A percentile compares a stretch with the other conserved stretches of the same genome.
phyloP scores from a whole-genome alignment of 108 stramenopile species.

The Discostella pseudostelligera region DNA sequence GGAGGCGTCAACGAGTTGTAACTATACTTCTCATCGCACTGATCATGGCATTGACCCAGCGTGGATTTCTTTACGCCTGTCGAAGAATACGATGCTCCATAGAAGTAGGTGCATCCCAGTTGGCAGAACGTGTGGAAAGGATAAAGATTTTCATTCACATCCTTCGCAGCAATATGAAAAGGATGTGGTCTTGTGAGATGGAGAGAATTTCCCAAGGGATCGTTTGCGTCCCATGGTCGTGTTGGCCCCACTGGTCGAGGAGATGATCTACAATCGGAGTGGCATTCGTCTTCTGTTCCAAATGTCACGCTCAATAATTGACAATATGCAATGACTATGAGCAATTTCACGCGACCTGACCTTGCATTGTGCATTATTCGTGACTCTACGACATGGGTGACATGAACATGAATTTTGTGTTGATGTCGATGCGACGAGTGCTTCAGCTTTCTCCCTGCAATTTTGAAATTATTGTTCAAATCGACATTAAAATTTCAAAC shows the following conservation, averaged over 20 bases:
- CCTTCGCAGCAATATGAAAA: conserved; percentile 17
- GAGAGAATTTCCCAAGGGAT: conserved; percentile 15
- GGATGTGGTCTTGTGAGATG: conserved; percentile 33
- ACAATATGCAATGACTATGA: background rate
- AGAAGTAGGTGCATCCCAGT: conserved; percentile 32
- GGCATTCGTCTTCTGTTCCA: conserved; percentile 34
- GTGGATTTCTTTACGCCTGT: conserved; percentile 2
- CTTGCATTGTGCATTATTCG: too few relatives aligned
- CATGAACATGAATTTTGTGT: too few relatives aligned
- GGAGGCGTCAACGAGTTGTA: conserved; percentile 44
- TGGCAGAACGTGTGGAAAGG: conserved; percentile 20
- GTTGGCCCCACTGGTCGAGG: conserved; percentile 24
- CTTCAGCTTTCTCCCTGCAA: too few relatives aligned
- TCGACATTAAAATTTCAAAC: too few relatives aligned
- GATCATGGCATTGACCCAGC: conserved; percentile 19
- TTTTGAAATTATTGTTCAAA: too few relatives aligned
- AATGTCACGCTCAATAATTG: conserved; percentile 24
- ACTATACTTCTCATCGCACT: conserved; percentile 53
- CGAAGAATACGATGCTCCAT: conserved; percentile 8
- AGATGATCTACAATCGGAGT: conserved; percentile 21
- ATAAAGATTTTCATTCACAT: conserved; percentile 10
- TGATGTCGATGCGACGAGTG: too few relatives aligned
- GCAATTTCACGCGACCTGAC: too few relatives aligned
- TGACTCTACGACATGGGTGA: too few relatives aligned
- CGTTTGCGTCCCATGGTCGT: conserved; percentile 21